A percentile compares a stretch with the other conserved stretches of the same genome.
phyloP scores from a whole-genome alignment of 2,329 filamentous ascomycete species.

The Orbilia brochopaga region DNA sequence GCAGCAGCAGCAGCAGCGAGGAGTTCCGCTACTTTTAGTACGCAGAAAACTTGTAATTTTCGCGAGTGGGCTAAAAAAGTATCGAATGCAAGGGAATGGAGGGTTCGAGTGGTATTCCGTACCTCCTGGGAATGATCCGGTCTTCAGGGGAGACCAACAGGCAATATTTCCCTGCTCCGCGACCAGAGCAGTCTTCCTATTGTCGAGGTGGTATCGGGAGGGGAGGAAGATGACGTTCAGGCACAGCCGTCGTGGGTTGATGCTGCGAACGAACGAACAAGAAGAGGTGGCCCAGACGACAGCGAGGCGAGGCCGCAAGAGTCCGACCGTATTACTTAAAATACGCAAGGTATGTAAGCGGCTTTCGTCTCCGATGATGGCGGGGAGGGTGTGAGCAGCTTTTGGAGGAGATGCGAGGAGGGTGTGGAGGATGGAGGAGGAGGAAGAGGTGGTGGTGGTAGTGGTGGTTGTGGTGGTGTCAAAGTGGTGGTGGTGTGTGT shows the following conservation, averaged over 20 bases:
- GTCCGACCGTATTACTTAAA: conserved; percentile 41
- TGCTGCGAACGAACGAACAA: conserved; percentile 18
- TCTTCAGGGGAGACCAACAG: conserved; percentile 30
- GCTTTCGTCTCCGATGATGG: conserved; percentile 28
- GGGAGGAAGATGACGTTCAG: conserved; percentile 7
- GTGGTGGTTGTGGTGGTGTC: not conserved
- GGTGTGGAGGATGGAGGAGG: conserved; percentile 7
- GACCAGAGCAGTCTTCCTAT: conserved; percentile 24
- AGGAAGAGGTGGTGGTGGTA: not conserved
- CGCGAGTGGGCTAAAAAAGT: not conserved
- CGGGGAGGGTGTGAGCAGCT: conserved; percentile 12
- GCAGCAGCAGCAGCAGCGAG: conserved; percentile 24
- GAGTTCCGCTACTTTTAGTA: conserved; percentile 13
- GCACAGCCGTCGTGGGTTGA: conserved; percentile 1
- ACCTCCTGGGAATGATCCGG: conserved; percentile 41
- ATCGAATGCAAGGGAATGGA: not conserved
- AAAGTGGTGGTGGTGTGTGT: conserved; percentile 13
- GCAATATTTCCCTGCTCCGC: conserved; percentile 22
- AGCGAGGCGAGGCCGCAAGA: conserved; percentile 18
- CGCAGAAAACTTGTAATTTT: not conserved
- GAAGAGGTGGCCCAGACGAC: conserved; percentile 6
- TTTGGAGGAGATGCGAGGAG: conserved; percentile 20
- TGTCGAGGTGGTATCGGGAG: conserved; percentile 5
- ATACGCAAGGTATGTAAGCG: conserved; percentile 22
- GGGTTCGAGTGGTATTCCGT: not conserved